These are phyloP conservation scores for Pseudocercospora pini-densiflorae DNA, from an alignment of 2,329 filamentous ascomycete species.

Conservation along the genomic window DNA sequence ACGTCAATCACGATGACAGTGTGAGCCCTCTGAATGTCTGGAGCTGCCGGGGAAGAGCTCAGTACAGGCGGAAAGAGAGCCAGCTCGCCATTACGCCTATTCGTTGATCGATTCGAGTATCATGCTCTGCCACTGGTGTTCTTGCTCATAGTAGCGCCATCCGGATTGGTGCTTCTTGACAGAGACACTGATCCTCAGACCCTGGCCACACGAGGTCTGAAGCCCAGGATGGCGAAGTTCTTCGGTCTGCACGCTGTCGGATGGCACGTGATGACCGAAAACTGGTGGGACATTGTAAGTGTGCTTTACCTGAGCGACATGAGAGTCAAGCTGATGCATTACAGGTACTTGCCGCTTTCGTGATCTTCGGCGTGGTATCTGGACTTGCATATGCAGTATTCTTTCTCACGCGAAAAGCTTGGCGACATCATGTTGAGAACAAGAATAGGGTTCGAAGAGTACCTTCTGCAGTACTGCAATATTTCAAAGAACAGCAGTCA, in stretches of 20 bases:
- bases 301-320: background rate
- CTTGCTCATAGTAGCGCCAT: slow-evolving; percentile 9
- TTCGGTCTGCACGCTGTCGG: slow-evolving; percentile 15
- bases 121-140: slow-evolving; percentile 6
- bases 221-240: slow-evolving; percentile 6
- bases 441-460: background rate
- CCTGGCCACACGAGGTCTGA: background rate
- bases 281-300: slow-evolving; percentile 15
- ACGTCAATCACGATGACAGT: background rate
- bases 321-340: background rate
- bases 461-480: background rate
- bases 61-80: slow-evolving; percentile 17
- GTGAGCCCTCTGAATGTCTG: slow-evolving; percentile 7
- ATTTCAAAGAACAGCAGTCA: background rate
- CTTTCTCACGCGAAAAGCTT: background rate
- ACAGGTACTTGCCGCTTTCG: slow-evolving; percentile 14
- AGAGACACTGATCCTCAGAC: background rate
- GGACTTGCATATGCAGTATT: background rate
- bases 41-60: slow-evolving; percentile 15
- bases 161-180: slow-evolving; percentile 12
- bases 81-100: slow-evolving; percentile 11
- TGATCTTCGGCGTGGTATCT: slow-evolving; percentile 8
- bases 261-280: slow-evolving; percentile 16
- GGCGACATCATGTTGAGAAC: background rate
- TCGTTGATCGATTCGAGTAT: slow-evolving; percentile 14